These are phyloP conservation scores for Leavenworthia alabamica DNA, from an alignment of 345 rosid species.

Conservation along the genomic window DNA sequence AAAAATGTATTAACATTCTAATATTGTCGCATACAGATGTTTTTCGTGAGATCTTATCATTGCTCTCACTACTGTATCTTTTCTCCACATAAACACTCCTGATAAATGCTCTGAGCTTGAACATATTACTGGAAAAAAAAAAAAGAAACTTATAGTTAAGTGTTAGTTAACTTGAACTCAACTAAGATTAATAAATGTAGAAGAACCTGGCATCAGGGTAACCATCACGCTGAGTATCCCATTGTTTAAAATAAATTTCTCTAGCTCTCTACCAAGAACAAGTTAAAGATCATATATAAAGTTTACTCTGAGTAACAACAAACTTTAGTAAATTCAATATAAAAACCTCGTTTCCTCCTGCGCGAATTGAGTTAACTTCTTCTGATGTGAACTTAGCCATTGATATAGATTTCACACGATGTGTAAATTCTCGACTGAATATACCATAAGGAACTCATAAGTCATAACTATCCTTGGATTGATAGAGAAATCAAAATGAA, in stretches of 20 bases:
- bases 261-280: constrained; percentile 56
- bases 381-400: constrained; percentile 84
- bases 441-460: background rate
- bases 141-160: constrained; percentile 9
- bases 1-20: background rate
- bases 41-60: constrained; percentile 37
- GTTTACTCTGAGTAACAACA: background rate
- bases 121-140: constrained; percentile 59
- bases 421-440: constrained; percentile 83
- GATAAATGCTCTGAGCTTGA: constrained; percentile 67
- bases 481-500: background rate
- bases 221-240: constrained; percentile 64
- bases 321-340: background rate
- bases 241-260: constrained; percentile 57
- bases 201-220: constrained; percentile 78
- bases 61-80: constrained; percentile 49
- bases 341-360: constrained; percentile 79
- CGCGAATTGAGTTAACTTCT: constrained; percentile 73
- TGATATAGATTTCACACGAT: constrained; percentile 81
- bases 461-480: background rate
- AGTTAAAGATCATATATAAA: background rate
- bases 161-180: constrained; percentile 15
- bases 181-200: background rate
- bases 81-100: constrained; percentile 77
- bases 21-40: constrained; percentile 42